These are phyloP conservation scores for Kernera saxatilis DNA, from an alignment of 345 rosid species.

Conservation along the genomic window DNA sequence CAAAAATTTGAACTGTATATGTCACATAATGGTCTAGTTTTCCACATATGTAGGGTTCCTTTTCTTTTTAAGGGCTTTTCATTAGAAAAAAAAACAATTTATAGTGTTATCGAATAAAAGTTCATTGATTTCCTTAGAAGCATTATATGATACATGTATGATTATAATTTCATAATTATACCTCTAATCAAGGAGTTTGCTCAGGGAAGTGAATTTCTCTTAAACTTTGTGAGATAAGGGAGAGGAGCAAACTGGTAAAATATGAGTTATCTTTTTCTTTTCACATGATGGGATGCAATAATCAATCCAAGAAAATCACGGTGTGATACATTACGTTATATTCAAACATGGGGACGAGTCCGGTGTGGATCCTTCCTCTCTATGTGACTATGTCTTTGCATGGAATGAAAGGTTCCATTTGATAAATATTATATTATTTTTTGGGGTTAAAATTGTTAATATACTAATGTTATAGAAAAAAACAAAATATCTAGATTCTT, in stretches of 20 bases:
- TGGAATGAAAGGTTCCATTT: slow-evolving; percentile 16
- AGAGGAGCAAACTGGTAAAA: background rate
- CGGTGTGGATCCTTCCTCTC: slow-evolving; percentile 8
- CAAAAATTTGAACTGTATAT: too few relatives aligned
- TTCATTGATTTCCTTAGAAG: background rate
- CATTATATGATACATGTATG: background rate
- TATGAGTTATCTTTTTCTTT: background rate
- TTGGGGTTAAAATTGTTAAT: background rate
- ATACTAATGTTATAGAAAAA: background rate
- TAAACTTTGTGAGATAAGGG: background rate
- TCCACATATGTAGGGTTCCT: too few relatives aligned
- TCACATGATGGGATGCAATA: slow-evolving; percentile 2
- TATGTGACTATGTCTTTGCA: slow-evolving; percentile 17
- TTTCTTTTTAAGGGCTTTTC: too few relatives aligned
- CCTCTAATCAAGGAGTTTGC: background rate
- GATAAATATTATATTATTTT: background rate
- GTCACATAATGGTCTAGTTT: too few relatives aligned
- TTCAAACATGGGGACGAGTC: background rate
- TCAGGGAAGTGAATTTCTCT: background rate
- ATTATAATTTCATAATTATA: background rate
- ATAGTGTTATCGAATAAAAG: background rate
- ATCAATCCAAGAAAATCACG: background rate
- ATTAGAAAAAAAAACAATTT: background rate
- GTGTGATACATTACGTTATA: background rate
- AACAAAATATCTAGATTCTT: slow-evolving; percentile 7